phyloP scores from a whole-genome alignment of 2,329 filamentous ascomycete genomes.

The Apiospora kogelbergensis region DNA sequence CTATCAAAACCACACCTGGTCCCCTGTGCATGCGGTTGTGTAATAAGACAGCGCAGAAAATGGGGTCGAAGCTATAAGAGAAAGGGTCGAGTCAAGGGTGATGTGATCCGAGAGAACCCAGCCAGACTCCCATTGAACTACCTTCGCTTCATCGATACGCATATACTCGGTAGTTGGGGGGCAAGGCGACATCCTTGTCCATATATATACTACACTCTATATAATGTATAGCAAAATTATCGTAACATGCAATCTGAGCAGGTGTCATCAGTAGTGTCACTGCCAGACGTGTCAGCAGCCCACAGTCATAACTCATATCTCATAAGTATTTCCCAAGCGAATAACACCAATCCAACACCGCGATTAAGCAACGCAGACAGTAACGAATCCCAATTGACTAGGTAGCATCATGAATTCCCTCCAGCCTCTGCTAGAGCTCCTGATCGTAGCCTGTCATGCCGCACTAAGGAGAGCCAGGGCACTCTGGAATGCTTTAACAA shows the following conservation, averaged over 20 bases:
- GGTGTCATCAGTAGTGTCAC: background rate
- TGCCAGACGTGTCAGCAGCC: background rate
- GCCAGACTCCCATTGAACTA: background rate
- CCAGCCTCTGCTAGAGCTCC: background rate
- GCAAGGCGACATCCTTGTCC: background rate
- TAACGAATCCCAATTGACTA: background rate
- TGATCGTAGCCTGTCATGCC: background rate
- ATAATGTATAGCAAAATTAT: background rate
- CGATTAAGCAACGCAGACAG: background rate
- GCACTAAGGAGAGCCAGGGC: conserved; percentile 52
- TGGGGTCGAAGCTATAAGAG: background rate
- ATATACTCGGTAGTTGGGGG: background rate
- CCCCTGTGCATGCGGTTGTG: background rate
- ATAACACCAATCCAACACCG: background rate
- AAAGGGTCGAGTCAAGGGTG: background rate
- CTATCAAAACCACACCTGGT: background rate
- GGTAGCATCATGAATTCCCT: background rate
- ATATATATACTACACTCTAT: background rate
- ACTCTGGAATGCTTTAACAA: conserved; percentile 63
- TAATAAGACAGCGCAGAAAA: background rate
- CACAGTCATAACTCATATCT: background rate
- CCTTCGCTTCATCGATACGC: background rate
- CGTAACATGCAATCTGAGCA: background rate
- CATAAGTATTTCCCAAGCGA: background rate
- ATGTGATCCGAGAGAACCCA: background rate